Conservation (phyloP, 768 basidiomycete genomes). For the Rubroboletus pulcherrimus region DNA sequence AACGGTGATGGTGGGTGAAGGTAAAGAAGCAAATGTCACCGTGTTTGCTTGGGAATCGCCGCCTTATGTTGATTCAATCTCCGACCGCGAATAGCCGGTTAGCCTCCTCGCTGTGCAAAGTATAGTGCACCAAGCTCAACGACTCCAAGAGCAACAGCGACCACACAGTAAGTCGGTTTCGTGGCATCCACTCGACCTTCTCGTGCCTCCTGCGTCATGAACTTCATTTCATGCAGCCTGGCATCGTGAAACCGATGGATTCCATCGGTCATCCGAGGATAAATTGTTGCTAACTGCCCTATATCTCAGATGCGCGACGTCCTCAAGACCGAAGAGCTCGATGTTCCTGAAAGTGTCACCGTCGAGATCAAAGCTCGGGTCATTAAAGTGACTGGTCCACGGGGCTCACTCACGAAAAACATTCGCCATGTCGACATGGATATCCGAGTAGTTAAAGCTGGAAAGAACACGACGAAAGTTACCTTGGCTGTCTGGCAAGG, state of each 20-base stretch:
- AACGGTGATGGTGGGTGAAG: slow-evolving; percentile 46
- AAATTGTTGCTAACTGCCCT: slow-evolving; percentile 23
- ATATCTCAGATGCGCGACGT: slow-evolving; percentile 81
- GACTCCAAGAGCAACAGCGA: slow-evolving; percentile 25
- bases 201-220: neutral
- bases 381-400: slow-evolving; percentile 88
- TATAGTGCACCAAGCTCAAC: slow-evolving; percentile 12
- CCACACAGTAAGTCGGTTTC: slow-evolving; percentile 27
- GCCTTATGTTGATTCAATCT: slow-evolving; percentile 31
- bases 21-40: slow-evolving; percentile 34
- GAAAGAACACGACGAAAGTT: slow-evolving; percentile 70
- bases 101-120: slow-evolving; percentile 2
- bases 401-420: slow-evolving; percentile 89
- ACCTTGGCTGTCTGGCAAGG: slow-evolving; percentile 97
- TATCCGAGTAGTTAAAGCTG: slow-evolving; percentile 70
- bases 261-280: slow-evolving; percentile 33
- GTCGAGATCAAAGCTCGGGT: slow-evolving; percentile 87
- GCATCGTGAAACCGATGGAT: slow-evolving; percentile 33
- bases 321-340: slow-evolving; percentile 89
- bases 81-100: slow-evolving; percentile 33
- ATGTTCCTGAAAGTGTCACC: slow-evolving; percentile 80
- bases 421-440: slow-evolving; percentile 95
- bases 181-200: neutral
- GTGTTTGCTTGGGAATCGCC: slow-evolving; percentile 24
- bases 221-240: neutral